These are phyloP conservation scores for Auriscalpium orientale DNA, from an alignment of 768 basidiomycete genomes.

Conservation along the genomic window DNA sequence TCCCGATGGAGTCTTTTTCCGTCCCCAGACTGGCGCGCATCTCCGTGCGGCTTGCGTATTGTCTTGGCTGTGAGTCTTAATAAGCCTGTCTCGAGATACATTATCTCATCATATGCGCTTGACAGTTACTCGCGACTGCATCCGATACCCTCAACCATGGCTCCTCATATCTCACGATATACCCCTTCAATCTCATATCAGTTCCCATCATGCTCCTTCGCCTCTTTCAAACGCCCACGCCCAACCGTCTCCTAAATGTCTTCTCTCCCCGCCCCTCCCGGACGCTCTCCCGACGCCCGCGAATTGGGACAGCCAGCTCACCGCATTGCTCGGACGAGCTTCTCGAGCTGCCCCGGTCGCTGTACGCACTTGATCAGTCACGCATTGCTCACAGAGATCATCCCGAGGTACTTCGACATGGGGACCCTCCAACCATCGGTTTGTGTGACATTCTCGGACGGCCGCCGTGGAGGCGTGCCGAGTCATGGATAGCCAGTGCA, in stretches of 20 bases:
- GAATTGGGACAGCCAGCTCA: slow-evolving; percentile 50
- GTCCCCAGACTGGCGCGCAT: no score
- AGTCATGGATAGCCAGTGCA: slow-evolving; percentile 31
- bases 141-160: neutral
- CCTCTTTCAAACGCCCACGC: slow-evolving; percentile 34
- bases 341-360: slow-evolving; percentile 41
- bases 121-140: no score
- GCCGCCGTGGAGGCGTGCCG: slow-evolving; percentile 42
- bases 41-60: no score
- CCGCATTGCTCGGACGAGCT: slow-evolving; percentile 38
- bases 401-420: slow-evolving; percentile 62
- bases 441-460: slow-evolving; percentile 55
- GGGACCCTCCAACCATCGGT: slow-evolving; percentile 32
- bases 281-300: slow-evolving; percentile 37
- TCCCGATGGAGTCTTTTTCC: no score
- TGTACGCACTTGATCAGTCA: slow-evolving; percentile 56
- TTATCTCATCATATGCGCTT: no score
- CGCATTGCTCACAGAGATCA: slow-evolving; percentile 47
- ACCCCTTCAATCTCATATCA: neutral
- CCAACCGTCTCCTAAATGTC: slow-evolving; percentile 55
- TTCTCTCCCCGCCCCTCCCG: slow-evolving; percentile 37
- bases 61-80: no score
- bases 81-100: no score
- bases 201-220: slow-evolving; percentile 45
- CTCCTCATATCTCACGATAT: neutral